phyloP scores from a whole-genome alignment of 2,329 filamentous ascomycete genomes.

The Sarocladiaceae sp. region DNA sequence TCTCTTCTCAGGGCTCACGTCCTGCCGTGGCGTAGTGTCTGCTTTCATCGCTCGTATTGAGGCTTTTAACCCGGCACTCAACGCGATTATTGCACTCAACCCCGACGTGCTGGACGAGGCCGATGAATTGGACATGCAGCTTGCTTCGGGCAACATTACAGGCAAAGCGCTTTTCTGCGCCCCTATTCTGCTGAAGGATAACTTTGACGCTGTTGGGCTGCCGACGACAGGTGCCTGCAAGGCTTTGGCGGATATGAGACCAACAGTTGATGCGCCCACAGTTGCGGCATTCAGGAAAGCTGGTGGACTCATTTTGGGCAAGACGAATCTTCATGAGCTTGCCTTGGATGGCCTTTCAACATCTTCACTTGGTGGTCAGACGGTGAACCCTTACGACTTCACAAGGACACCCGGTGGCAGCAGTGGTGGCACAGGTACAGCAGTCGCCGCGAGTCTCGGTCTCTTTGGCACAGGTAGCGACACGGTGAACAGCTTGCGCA shows the following conservation, averaged over 20 bases:
- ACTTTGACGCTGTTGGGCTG: constrained; percentile 10
- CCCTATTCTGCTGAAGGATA: constrained; percentile 12
- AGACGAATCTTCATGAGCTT: constrained; percentile 11
- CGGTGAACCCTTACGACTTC: constrained; percentile 11
- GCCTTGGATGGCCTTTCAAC: constrained; percentile 8
- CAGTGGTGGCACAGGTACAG: constrained; percentile 11
- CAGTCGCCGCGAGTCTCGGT: constrained; percentile 10
- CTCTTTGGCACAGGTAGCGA: constrained; percentile 11
- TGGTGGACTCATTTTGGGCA: constrained; percentile 11
- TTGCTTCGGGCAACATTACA: not conserved
- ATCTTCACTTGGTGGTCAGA: constrained; percentile 10
- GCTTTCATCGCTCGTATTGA: constrained; percentile 10
- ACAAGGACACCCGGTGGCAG: constrained; percentile 8
- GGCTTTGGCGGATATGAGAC: constrained; percentile 6
- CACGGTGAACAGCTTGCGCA: constrained; percentile 11
- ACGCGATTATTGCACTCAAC: constrained; percentile 8
- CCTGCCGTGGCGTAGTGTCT: constrained; percentile 11
- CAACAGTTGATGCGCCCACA: constrained; percentile 7
- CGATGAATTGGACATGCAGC: constrained; percentile 2
- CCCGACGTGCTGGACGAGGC: constrained; percentile 7
- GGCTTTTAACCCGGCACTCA: constrained; percentile 7
- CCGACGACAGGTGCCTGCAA: constrained; percentile 7
- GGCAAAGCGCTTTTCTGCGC: constrained; percentile 9
- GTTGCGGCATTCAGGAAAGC: constrained; percentile 10
- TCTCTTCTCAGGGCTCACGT: not conserved